Base-by-base conservation (phyloP, 2,329 filamentous ascomycete species). In the Aspergillus transmontanensis region DNA sequence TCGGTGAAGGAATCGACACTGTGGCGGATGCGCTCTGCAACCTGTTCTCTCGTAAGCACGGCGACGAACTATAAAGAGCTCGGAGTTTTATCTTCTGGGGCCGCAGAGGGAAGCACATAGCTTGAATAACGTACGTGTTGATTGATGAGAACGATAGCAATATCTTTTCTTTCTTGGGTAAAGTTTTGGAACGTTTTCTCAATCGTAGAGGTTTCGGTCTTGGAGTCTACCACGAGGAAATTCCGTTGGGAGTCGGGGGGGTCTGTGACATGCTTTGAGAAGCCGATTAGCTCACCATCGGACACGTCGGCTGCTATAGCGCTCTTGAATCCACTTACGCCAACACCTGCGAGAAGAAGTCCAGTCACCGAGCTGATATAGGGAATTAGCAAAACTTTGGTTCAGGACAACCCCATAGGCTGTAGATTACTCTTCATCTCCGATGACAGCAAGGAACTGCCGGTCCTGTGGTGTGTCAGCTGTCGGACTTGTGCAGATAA, bases 391-490 rank as follows among this genome's bases (percentile, higher is more conserved):
- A 60, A 10, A 14, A 2, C 12, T 6, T 9, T 26, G n/a, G 2
- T 21, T 19, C 39, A 36, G n/a, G 14, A 36, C 21, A 14, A 26
- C 12, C 6, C 48, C n/a, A 11, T 21, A 30, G n/a, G n/a, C 50
- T n/a, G 19, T n/a, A 32, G n/a, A 51, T 70, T 74, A 80, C 79
- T 80, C 95, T 88, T 99, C 95, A 79, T 99, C 95, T 58, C 95
- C 95, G 76, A 99, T 99, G 56, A 99, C 94, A 68, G 95, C 95
- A 63, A 99, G 88, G 77, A 99, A 97, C 81, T 99, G 91, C 73
- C 95, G 88, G 81, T 98, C 93, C 82, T 93, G 60, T 61, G 64
- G 57, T 55, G 32, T 39, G 79, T 67, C 46, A 66, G 63, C 60
- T 26, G 34, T 46, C 32, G 43, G 30, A 55, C 53, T 32, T 11